phyloP scores from a whole-genome alignment of 768 basidiomycete species.

The Exidia glandulosa region DNA sequence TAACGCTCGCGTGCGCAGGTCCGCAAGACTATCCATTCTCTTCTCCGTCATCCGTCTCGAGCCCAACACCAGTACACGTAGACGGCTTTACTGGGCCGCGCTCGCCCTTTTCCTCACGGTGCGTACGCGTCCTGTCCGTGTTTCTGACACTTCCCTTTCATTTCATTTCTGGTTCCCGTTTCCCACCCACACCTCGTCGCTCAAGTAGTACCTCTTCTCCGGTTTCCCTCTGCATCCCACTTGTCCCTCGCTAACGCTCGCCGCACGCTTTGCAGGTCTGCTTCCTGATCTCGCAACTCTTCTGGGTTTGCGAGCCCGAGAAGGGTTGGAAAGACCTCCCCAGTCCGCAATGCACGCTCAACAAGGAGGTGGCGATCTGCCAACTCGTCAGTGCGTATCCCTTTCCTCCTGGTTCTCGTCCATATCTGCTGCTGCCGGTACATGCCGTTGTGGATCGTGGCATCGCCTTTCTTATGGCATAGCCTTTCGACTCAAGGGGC shows the following conservation, averaged over 20 bases:
- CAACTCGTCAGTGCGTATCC: conserved; percentile 38
- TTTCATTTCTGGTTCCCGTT: too few relatives aligned
- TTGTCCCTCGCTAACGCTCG: conserved; percentile 24
- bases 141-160: too few relatives aligned
- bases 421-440: too few relatives aligned
- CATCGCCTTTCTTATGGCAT: too few relatives aligned
- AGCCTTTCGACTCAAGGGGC: too few relatives aligned
- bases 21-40: conserved; percentile 39
- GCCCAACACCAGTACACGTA: conserved; percentile 18
- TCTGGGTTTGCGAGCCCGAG: conserved; percentile 33
- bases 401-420: background rate
- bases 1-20: conserved; percentile 17
- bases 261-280: conserved; percentile 6
- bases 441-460: too few relatives aligned
- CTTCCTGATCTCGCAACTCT: conserved; percentile 33
- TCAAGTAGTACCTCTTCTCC: too few relatives aligned
- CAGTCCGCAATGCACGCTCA: conserved; percentile 32
- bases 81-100: conserved; percentile 9
- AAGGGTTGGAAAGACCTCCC: conserved; percentile 27
- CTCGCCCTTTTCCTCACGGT: conserved; percentile 16
- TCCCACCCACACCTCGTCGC: too few relatives aligned
- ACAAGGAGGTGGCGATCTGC: conserved; percentile 36
- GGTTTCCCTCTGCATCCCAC: too few relatives aligned
- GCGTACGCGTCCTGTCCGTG: too few relatives aligned
- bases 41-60: conserved; percentile 46